These are phyloP conservation scores for Saccharomyces jurei DNA, from an alignment of 805 yeast genomes.

Conservation along the genomic window DNA sequence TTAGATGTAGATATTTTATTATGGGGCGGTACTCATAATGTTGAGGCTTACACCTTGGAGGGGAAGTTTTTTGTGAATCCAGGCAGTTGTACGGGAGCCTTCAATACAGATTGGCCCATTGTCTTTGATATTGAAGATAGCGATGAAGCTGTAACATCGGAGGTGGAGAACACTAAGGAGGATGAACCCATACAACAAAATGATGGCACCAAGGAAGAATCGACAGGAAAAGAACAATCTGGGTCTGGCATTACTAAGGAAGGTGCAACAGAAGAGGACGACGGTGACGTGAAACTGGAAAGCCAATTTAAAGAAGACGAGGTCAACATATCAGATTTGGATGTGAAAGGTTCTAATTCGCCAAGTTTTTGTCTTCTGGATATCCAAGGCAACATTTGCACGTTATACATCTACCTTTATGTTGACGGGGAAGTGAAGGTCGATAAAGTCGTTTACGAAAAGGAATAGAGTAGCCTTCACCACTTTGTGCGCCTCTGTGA, in stretches of 20 bases:
- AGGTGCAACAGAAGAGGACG: slow-evolving; percentile 14
- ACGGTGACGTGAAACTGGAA: slow-evolving; percentile 6
- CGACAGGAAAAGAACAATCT: slow-evolving; percentile 1
- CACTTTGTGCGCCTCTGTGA: neutral
- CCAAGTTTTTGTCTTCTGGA: slow-evolving; percentile 90
- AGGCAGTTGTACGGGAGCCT: slow-evolving; percentile 94
- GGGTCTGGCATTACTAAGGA: slow-evolving; percentile 11
- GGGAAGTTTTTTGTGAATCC: slow-evolving; percentile 94
- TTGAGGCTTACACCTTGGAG: slow-evolving; percentile 87
- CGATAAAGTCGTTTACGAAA: slow-evolving; percentile 70
- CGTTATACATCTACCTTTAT: slow-evolving; percentile 76
- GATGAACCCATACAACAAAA: slow-evolving; percentile 3
- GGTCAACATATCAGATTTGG: slow-evolving; percentile 16
- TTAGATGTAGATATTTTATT: slow-evolving; percentile 84
- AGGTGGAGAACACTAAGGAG: neutral
- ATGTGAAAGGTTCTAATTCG: slow-evolving; percentile 33
- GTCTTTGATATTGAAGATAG: slow-evolving; percentile 22
- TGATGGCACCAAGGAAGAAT: neutral
- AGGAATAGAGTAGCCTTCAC: slow-evolving; percentile 28
- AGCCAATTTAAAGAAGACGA: neutral
- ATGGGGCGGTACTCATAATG: slow-evolving; percentile 90
- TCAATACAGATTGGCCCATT: slow-evolving; percentile 51
- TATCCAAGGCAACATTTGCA: slow-evolving; percentile 69
- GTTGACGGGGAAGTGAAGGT: slow-evolving; percentile 80
- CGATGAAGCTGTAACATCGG: slow-evolving; percentile 5